A percentile compares a stretch with the other conserved stretches of the same genome.
Evolutionary conservation across 2,329 filamentous ascomycete genomes (phyloP).

Genomic region (Purpureocillium takamizusanense): DNA sequence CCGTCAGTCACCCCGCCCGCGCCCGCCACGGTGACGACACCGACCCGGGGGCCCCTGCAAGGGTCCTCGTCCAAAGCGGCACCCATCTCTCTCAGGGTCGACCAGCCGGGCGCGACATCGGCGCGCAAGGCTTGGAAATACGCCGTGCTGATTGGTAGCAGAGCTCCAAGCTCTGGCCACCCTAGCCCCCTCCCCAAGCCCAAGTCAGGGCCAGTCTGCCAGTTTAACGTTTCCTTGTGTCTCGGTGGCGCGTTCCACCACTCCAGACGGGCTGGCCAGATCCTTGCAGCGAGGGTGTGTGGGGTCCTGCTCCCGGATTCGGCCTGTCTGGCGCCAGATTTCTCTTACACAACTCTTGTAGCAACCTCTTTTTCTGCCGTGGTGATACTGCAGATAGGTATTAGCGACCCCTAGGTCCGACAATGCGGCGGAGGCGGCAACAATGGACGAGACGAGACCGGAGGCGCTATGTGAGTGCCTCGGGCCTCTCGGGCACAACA

Average conservation of each 20-base stretch:
- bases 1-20: too few species aligned
- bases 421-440: not conserved
- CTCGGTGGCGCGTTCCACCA: not conserved
- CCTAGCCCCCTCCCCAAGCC: too few species aligned
- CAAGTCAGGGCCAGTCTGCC: too few species aligned
- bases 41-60: constrained; percentile 2
- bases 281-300: constrained; percentile 12
- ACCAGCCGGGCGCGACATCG: constrained; percentile 19
- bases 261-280: constrained; percentile 5
- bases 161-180: not conserved
- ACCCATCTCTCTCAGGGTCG: constrained; percentile 6
- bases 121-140: constrained; percentile 19
- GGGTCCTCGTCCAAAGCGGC: constrained; percentile 6
- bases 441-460: not conserved
- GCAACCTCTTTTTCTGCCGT: constrained; percentile 14
- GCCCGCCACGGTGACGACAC: constrained; percentile 5
- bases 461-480: not conserved
- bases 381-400: not conserved
- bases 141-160: constrained; percentile 17
- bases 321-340: constrained; percentile 16
- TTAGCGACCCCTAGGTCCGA: not conserved
- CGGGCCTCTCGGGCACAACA: too few species aligned
- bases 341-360: constrained; percentile 27
- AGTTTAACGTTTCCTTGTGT: constrained; percentile 3
- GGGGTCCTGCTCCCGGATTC: constrained; percentile 16